Conservation (phyloP, 306 rosid genomes). For the Dalbergia oliveri region DNA sequence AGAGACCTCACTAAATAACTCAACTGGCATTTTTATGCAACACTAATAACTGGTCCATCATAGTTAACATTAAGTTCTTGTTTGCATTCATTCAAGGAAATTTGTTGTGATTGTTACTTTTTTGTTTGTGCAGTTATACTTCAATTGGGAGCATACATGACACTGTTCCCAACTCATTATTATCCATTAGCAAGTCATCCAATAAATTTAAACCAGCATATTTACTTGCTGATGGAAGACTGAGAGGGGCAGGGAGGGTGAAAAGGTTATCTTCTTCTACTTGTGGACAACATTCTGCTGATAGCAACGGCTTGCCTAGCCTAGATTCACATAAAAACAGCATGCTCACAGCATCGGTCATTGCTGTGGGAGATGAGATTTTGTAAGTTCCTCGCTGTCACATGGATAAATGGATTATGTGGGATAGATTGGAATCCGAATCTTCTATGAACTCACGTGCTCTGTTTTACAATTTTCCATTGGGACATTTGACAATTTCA, state of each 20-base stretch:
- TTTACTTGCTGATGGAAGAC: constrained; percentile 92
- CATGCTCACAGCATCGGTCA: constrained; percentile 75
- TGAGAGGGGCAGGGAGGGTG: constrained; percentile 94
- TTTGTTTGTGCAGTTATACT: constrained; percentile 74
- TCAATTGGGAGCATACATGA: constrained; percentile 92
- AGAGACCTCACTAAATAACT: constrained; percentile 2
- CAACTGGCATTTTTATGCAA: constrained; percentile 8
- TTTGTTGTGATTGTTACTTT: constrained; percentile 36
- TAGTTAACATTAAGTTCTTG: constrained; percentile 38
- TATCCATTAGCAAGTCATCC: constrained; percentile 58
- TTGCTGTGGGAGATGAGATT: constrained; percentile 95
- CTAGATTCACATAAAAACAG: constrained; percentile 60
- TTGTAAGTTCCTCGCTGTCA: constrained; percentile 73
- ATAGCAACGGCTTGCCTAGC: constrained; percentile 64
- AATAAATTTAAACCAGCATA: constrained; percentile 84
- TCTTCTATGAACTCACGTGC: constrained; percentile 22
- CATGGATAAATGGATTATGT: constrained; percentile 33
- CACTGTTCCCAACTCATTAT: constrained; percentile 87
- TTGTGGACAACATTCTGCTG: constrained; percentile 51
- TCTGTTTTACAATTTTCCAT: constrained; percentile 19
- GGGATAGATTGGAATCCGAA: constrained; percentile 21
- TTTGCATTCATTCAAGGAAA: constrained; percentile 33
- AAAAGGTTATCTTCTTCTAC: constrained; percentile 69
- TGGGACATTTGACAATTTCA: constrained; percentile 16
- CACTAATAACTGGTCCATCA: constrained; percentile 37